Evolutionary conservation across 2,329 filamentous ascomycete species (phyloP).

Genomic region (Stachybotrys echinatus): DNA sequence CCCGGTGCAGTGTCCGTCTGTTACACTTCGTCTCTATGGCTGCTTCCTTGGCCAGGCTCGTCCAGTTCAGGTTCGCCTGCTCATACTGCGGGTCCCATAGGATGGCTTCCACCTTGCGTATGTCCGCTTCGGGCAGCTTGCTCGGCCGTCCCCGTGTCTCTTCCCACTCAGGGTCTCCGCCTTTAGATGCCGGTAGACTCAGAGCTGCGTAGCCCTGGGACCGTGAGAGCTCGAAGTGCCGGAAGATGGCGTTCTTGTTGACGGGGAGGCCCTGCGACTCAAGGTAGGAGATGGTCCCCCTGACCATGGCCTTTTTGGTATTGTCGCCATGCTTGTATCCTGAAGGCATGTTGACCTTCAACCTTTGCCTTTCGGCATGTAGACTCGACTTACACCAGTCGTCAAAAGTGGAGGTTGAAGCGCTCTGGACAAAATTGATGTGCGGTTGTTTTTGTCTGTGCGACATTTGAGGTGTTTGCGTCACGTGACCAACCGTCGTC

Average conservation of each 20-base stretch:
- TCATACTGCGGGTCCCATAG: slow-evolving; percentile 30
- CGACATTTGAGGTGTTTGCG: too few species aligned
- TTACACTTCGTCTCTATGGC: slow-evolving; percentile 25
- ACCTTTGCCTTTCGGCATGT: background rate
- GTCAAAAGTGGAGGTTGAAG: background rate
- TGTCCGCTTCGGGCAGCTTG: slow-evolving; percentile 27
- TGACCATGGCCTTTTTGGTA: slow-evolving; percentile 17
- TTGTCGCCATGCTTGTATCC: slow-evolving; percentile 29
- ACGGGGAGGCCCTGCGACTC: slow-evolving; percentile 30
- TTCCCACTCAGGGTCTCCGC: slow-evolving; percentile 32
- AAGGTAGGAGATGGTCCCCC: slow-evolving; percentile 33
- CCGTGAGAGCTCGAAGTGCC: slow-evolving; percentile 31
- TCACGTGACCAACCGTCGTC: too few species aligned
- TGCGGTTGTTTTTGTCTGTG: too few species aligned
- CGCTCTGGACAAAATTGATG: background rate
- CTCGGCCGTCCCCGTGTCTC: slow-evolving; percentile 29
- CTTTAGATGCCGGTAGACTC: slow-evolving; percentile 23
- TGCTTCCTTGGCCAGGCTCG: slow-evolving; percentile 24
- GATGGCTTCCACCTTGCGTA: slow-evolving; percentile 29
- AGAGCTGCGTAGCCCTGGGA: slow-evolving; percentile 31
- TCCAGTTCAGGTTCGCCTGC: slow-evolving; percentile 26
- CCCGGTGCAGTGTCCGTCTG: slow-evolving; percentile 27
- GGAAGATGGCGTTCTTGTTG: slow-evolving; percentile 34
- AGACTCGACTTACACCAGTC: background rate
- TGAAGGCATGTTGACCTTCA: slow-evolving; percentile 14